Conservation (phyloP, 305 asterid genomes). For the Fraxinus sp. region DNA sequence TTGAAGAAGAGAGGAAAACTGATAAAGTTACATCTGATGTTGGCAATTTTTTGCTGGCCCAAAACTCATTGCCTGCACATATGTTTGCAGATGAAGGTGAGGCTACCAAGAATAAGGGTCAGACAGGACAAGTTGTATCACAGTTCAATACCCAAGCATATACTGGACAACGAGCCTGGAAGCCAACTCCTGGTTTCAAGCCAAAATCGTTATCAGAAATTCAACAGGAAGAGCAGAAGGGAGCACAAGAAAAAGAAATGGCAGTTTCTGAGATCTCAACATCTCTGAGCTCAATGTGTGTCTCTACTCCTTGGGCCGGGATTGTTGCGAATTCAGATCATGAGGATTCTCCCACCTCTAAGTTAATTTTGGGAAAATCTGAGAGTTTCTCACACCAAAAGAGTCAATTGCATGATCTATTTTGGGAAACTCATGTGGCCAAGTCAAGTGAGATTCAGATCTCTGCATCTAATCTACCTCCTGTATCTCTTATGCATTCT, state of each 20-base stretch:
- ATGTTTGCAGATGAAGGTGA: slow-evolving; percentile 21
- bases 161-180: slow-evolving; percentile 67
- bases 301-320: slow-evolving; percentile 62
- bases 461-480: slow-evolving; percentile 28
- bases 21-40: slow-evolving; percentile 28
- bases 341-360: slow-evolving; percentile 36
- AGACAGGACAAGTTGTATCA: slow-evolving; percentile 35
- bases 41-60: slow-evolving; percentile 23
- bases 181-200: slow-evolving; percentile 86
- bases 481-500: slow-evolving; percentile 28
- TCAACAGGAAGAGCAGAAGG: slow-evolving; percentile 82
- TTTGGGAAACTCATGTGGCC: slow-evolving; percentile 40
- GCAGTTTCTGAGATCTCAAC: slow-evolving; percentile 43
- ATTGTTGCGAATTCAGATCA: slow-evolving; percentile 47
- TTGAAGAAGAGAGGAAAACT: slow-evolving; percentile 33
- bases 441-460: slow-evolving; percentile 40
- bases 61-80: slow-evolving; percentile 19
- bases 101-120: slow-evolving; percentile 28
- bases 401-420: slow-evolving; percentile 54
- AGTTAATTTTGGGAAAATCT: slow-evolving; percentile 32
- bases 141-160: slow-evolving; percentile 35
- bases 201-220: slow-evolving; percentile 74
- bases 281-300: slow-evolving; percentile 43
- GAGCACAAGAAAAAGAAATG: slow-evolving; percentile 50
- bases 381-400: slow-evolving; percentile 39